These are phyloP conservation scores for Papiliotrema fonsecae DNA, from an alignment of 1,284 basidiomycete genomes.

Conservation along the genomic window DNA sequence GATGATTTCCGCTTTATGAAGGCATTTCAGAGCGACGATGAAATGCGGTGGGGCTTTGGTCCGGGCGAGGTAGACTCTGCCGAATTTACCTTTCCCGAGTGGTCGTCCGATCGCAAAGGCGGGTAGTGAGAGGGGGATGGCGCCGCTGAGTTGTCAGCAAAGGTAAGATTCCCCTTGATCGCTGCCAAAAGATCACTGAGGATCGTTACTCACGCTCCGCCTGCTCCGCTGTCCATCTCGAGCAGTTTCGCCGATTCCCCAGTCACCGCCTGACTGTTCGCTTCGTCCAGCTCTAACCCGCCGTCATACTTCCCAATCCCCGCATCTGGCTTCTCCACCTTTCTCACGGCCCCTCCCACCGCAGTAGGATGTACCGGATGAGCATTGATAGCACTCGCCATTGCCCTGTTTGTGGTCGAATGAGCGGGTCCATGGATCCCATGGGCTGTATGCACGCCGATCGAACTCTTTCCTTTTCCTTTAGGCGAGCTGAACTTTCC, in stretches of 20 bases:
- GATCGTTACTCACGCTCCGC: conserved; percentile 53
- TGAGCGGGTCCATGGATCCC: conserved; percentile 46
- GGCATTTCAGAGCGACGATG: conserved; percentile 93
- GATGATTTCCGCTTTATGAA: conserved; percentile 95
- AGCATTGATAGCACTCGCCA: conserved; percentile 23
- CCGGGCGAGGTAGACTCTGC: conserved; percentile 96
- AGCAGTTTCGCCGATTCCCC: conserved; percentile 70
- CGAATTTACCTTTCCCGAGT: conserved; percentile 97
- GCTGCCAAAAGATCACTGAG: not conserved
- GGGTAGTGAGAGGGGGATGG: conserved; percentile 54
- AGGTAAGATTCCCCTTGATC: too few species aligned
- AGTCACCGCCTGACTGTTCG: conserved; percentile 52
- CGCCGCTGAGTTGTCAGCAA: conserved; percentile 48
- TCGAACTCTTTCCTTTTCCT: conserved; percentile 14
- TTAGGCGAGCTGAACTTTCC: conserved; percentile 11
- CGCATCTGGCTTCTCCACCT: conserved; percentile 29
- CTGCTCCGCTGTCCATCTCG: conserved; percentile 68
- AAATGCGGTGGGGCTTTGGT: conserved; percentile 82
- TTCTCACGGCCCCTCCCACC: not conserved
- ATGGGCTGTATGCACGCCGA: conserved; percentile 40
- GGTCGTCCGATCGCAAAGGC: conserved; percentile 93
- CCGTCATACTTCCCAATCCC: conserved; percentile 84
- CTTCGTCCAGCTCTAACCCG: conserved; percentile 72
- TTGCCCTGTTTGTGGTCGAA: conserved; percentile 33
- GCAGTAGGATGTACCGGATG: conserved; percentile 6